Evolutionary conservation across 768 basidiomycete genomes (phyloP), one percentile per base, ranked within the genome.

Genomic region (Neoboletus brunneissimus): DNA sequence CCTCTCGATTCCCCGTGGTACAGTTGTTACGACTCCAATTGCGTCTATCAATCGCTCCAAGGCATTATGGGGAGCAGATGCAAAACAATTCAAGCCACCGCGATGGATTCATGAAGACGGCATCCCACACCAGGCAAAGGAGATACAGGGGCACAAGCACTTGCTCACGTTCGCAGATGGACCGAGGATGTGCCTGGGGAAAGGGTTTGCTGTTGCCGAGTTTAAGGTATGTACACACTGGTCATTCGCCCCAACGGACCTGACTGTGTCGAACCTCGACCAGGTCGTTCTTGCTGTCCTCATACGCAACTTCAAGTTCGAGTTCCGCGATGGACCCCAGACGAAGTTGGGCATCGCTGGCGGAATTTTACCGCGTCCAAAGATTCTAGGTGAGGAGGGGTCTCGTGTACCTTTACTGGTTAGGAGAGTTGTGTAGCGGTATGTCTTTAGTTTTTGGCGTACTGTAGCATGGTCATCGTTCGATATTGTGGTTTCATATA

Each of bases 1-100:
- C 22, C 65, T 86, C 45, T 51, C 72, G 18, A 67, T 87, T 35
- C 72, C 75, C 8, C 78, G 79, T 53, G 84, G 80, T 2, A 80
- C 79, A 1, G 54, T 67, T 2, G 64, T 88, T n/a, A 56, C 72
- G 15, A 65, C 76, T 1, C 77, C 81, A 1, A 76, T 85, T 20
- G 58, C 68, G 4, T 69, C 70, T 18, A 73, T 83, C 55, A 87
- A 88, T 66, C 69, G 73, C 12, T 79, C 80, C 31, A 75, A 75
- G 54, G 72, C 67, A 1, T 62, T 86, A 23, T 89, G 88, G 88
- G 88, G 88, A 5, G 65, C 75, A 0, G 79, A 84, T 54, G 79
- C 84, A 1, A 76, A 77, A 31, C 75, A 78, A 48, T 90, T 84
- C 66, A 73, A 78, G 25, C 88, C 87, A 0, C 81, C 83, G 46